phyloP scores from a whole-genome alignment of 768 basidiomycete species.

The Leccinum variicolor region DNA sequence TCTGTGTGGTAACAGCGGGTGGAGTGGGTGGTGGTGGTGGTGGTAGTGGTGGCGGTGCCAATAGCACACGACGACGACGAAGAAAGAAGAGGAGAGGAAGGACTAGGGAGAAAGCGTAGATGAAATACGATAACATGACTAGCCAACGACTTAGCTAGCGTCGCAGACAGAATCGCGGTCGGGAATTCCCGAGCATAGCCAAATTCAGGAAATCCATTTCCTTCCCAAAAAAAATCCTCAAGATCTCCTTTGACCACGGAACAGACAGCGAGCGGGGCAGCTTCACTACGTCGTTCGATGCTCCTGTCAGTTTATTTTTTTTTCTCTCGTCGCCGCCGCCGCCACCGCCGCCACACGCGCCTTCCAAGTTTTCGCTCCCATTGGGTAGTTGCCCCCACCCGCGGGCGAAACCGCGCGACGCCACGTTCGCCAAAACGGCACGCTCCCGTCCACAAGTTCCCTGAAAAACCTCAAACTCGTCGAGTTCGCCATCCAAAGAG shows the following conservation, averaged over 20 bases:
- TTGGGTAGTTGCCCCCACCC: background rate
- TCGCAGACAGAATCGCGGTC: constrained; percentile 2
- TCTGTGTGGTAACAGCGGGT: constrained; percentile 8
- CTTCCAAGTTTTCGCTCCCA: too few relatives aligned
- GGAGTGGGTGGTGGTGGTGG: background rate
- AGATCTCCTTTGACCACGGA: background rate
- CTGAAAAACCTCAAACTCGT: background rate
- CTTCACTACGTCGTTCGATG: background rate
- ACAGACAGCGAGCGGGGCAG: background rate
- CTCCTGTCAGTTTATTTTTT: background rate
- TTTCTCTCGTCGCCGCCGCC: constrained; percentile 5
- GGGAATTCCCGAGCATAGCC: constrained; percentile 13
- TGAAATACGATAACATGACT: constrained; percentile 13
- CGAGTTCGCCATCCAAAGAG: background rate
- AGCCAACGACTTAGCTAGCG: background rate
- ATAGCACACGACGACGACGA: constrained; percentile 11
- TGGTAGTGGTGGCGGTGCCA: background rate
- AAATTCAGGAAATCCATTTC: background rate
- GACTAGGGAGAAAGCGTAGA: constrained; percentile 31
- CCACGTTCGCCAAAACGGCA: background rate
- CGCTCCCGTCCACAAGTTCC: background rate
- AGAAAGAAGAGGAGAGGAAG: constrained; percentile 31
- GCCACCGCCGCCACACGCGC: background rate
- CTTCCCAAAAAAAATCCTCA: background rate
- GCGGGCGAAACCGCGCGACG: background rate